Evolutionary conservation across 805 yeast genomes (phyloP).

Genomic region (Candida krabiensis): DNA sequence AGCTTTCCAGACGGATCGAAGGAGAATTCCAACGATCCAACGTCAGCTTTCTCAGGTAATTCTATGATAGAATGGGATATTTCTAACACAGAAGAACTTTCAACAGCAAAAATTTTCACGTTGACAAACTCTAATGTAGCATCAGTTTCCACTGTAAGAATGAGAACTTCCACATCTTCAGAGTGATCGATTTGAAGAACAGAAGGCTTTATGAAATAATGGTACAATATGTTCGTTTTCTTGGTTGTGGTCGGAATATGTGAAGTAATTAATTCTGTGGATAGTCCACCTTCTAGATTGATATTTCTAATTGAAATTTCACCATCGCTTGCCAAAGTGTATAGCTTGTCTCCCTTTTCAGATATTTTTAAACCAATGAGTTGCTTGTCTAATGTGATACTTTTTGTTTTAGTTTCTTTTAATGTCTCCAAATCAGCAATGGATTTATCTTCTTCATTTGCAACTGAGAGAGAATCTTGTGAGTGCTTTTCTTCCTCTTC

Average conservation of each 20-base stretch:
- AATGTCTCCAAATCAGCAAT: slow-evolving; percentile 33
- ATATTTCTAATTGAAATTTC: slow-evolving; percentile 26
- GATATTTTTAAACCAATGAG: slow-evolving; percentile 30
- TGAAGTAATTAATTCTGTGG: slow-evolving; percentile 8
- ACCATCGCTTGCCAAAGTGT: slow-evolving; percentile 34
- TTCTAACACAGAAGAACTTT: slow-evolving; percentile 28
- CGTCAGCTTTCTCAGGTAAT: slow-evolving; percentile 7
- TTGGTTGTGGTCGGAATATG: slow-evolving; percentile 12
- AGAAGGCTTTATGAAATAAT: slow-evolving; percentile 28
- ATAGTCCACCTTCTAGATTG: slow-evolving; percentile 13
- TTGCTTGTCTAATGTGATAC: slow-evolving; percentile 26
- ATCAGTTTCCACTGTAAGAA: slow-evolving; percentile 23
- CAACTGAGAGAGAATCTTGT: slow-evolving; percentile 25
- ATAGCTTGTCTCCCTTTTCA: slow-evolving; percentile 28
- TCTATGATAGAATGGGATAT: slow-evolving; percentile 29
- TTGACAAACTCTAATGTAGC: slow-evolving; percentile 16
- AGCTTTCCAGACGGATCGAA: slow-evolving; percentile 33
- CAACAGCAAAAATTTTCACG: slow-evolving; percentile 29
- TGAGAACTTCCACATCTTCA: slow-evolving; percentile 19
- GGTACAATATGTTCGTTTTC: slow-evolving; percentile 18
- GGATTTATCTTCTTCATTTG: slow-evolving; percentile 30
- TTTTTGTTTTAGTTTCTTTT: slow-evolving; percentile 32
- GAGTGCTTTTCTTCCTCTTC: slow-evolving; percentile 33
- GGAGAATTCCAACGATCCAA: slow-evolving; percentile 16
- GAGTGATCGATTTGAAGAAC: slow-evolving; percentile 24